Evolutionary conservation across 2,329 filamentous ascomycete genomes (phyloP), one percentile per base, ranked within the genome.

Genomic region (Septoria petroselini): DNA sequence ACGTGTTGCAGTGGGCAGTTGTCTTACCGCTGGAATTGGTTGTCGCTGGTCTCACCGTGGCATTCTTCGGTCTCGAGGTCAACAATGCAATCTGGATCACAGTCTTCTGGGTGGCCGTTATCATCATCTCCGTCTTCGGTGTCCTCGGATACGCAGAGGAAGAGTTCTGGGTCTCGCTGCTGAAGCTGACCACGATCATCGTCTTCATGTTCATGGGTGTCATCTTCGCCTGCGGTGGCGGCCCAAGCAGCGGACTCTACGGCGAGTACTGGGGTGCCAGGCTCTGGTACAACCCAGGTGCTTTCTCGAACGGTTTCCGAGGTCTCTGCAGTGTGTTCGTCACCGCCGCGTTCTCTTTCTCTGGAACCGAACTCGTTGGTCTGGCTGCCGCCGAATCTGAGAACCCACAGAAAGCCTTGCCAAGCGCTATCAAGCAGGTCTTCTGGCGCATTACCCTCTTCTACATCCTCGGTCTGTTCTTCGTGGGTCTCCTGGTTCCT

Each of bases 361-460:
- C 76, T 37, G 81, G 81, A 57, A 83, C 80, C 18, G 81, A 84
- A 65, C 68, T 84, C n/a, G 57, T 60, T 21, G 86, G 86, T 45
- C 78, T 91, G 11, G 85, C 86, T 3, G 86, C 86, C 1, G 86
- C 86, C 25, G 86, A 91, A 67, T 86, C 86, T 1, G 81, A 79
- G n/a, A 88, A 89, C 63, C 86, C 86, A 2, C 79, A 85, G 50
- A 88, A 93, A 65, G 87, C 85, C 1, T 76, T 96, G 0, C 91
- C 91, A 0, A 89, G 83, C 0, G 91, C 91, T 9, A 83, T 94
- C 62, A 95, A 94, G 72, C 90, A 95, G 68, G 89, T 95, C 17
- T 95, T 95, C 70, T 96, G 91, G 90, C 85, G 91, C 63, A 95
- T 95, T 64, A 82, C 83, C 3, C 77, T 94, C 34, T 96, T 96